Base-by-base conservation (phyloP, 2,329 filamentous ascomycete species). In the Penicillium paneum region DNA sequence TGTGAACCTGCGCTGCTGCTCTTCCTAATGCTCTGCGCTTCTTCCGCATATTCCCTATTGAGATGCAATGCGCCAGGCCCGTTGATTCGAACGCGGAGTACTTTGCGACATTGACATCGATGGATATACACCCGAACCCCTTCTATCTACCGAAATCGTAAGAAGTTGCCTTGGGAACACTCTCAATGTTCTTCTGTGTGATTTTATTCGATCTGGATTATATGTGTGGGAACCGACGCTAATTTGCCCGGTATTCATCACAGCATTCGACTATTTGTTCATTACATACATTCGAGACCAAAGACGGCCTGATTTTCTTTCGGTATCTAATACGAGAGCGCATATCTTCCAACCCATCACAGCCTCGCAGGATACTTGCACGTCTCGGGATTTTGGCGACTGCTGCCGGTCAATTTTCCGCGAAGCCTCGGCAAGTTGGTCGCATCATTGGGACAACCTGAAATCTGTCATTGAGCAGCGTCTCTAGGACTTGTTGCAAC, bases 51-150 rank as follows among this genome's bases (percentile, higher is more conserved):
- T 40, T 48, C 39, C 32, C 11, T 36, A 54, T 44, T 54, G 52
- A 49, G 28, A 41, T 39, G 29, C 26, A 31, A 54, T 54, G 52
- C 46, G 49, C 49, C 49, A 51, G 31, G 29, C 47, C 28, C 38
- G 21, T 41, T 49, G 24, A 54, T 39, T 39, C 32, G 34, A 49
- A 39, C 34, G 39, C 32, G 39, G 31, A 54, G 31, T 38, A 34
- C 34, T 6, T 29, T 50, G 36, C 38, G 28, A 43, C 32, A 24
- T 17, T 42, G 6, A 38, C 40, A 39, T 26, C 15, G 24, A 39
- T 44, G 39, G 40, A 50, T 36, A 36, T 29, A 13, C 24, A 45
- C 36, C 17, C 8, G 26, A 40, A 24, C 8, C 26, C 11, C 4
- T 45, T 3, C 3, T 13, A 24, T 7, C 29, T 32, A 15, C 17